phyloP scores from a whole-genome alignment of 2,329 filamentous ascomycete species.

The Hymenotorrendiella dingleyae region DNA sequence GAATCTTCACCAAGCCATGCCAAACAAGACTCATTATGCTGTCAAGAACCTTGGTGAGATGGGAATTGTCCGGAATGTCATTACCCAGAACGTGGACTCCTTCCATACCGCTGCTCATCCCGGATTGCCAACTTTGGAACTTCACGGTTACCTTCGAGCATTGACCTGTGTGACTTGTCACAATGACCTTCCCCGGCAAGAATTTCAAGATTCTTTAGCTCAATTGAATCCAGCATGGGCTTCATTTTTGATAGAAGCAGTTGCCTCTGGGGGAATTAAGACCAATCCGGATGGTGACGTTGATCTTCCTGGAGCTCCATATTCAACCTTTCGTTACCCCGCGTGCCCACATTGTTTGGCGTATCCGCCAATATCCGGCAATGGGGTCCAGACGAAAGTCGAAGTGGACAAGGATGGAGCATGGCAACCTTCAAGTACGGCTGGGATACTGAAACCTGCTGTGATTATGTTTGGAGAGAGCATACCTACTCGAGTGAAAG shows the following conservation, averaged over 20 bases:
- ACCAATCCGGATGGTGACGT: slow-evolving; percentile 94
- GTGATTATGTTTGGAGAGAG: slow-evolving; percentile 97
- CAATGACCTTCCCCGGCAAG: slow-evolving; percentile 61
- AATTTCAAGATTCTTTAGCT: slow-evolving; percentile 72
- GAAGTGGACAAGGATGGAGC: slow-evolving; percentile 75
- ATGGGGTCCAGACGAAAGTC: slow-evolving; percentile 53
- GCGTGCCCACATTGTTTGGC: slow-evolving; percentile 75
- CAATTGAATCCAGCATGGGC: slow-evolving; percentile 83
- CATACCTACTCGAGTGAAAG: slow-evolving; percentile 64
- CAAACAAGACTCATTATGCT: slow-evolving; percentile 75
- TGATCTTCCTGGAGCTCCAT: slow-evolving; percentile 79
- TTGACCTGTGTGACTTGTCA: slow-evolving; percentile 76
- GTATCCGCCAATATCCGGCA: slow-evolving; percentile 49
- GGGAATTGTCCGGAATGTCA: slow-evolving; percentile 67
- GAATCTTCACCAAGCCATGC: slow-evolving; percentile 67
- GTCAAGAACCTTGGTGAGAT: slow-evolving; percentile 65
- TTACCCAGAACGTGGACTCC: slow-evolving; percentile 97
- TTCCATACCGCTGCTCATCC: slow-evolving; percentile 81
- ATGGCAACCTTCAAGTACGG: slow-evolving; percentile 59
- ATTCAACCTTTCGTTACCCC: slow-evolving; percentile 86
- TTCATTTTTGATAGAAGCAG: slow-evolving; percentile 64
- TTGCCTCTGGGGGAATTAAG: slow-evolving; percentile 70
- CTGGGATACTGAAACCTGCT: slow-evolving; percentile 83
- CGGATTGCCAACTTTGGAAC: slow-evolving; percentile 66
- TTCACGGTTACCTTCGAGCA: slow-evolving; percentile 84